phyloP scores from a whole-genome alignment of 1,284 basidiomycete genomes.

The Cystobasidium sp. region DNA sequence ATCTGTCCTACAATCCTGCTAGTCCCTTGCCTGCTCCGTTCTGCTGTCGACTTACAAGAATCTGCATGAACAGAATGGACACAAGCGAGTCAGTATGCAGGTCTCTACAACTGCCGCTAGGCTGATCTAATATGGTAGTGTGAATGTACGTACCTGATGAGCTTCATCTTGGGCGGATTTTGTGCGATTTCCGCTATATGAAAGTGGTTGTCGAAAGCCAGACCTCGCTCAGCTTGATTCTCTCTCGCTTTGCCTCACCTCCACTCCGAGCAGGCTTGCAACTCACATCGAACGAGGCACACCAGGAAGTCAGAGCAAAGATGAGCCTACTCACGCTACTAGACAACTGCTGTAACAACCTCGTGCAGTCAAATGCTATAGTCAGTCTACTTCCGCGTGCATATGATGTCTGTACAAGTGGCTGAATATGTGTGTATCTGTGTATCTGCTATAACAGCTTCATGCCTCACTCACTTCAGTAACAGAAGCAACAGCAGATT shows the following conservation, averaged over 20 bases:
- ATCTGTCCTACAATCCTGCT: background rate
- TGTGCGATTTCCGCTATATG: background rate
- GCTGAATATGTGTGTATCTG: background rate
- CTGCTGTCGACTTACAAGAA: conserved; percentile 40
- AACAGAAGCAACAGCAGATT: conserved; percentile 22
- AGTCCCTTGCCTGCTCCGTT: background rate
- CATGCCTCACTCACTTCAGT: conserved; percentile 26
- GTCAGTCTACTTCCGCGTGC: background rate
- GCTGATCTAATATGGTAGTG: background rate
- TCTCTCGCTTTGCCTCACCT: background rate
- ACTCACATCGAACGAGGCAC: background rate
- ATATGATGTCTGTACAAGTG: background rate
- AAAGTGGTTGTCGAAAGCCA: conserved; percentile 19
- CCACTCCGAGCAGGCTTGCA: background rate
- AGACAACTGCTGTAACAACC: conserved; percentile 9
- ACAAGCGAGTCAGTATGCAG: conserved; percentile 1
- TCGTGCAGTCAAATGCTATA: conserved; percentile 22
- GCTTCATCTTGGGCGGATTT: conserved; percentile 43
- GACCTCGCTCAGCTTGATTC: background rate
- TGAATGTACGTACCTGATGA: conserved; percentile 38
- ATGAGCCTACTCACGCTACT: conserved; percentile 21
- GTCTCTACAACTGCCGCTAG: background rate
- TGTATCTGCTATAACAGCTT: conserved; percentile 8
- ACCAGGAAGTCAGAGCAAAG: background rate
- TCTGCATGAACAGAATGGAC: conserved; percentile 28